Percentiles rank a stretch among this genome's conserved stretches.
These are phyloP conservation scores for Chimonanthus salicifolius DNA, from an alignment of 164 flowering plant genomes.

Conservation along the genomic window DNA sequence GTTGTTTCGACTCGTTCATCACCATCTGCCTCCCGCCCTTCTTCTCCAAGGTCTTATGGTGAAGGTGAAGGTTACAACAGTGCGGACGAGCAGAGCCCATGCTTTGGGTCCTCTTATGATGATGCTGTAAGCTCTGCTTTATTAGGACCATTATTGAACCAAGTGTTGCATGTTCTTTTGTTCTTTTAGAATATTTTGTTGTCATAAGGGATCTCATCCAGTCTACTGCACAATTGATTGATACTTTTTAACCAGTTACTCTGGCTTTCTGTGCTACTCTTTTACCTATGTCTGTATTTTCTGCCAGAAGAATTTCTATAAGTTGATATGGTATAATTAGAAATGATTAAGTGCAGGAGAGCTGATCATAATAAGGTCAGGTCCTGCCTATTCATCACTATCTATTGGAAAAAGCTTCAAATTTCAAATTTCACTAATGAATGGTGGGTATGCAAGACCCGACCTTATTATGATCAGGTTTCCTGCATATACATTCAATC, in stretches of 20 bases:
- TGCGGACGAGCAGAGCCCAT: constrained; percentile 88
- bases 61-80: constrained; percentile 98
- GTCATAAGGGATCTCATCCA: not conserved
- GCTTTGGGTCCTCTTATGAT: constrained; percentile 66
- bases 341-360: too few species aligned
- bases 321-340: not conserved
- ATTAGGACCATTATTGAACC: too few species aligned
- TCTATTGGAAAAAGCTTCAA: too few species aligned
- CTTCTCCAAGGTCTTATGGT: constrained; percentile 85
- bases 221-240: not conserved
- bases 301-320: not conserved
- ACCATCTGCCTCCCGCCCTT: constrained; percentile 73
- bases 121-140: constrained; percentile 53
- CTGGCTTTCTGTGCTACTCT: not conserved
- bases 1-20: constrained; percentile 57
- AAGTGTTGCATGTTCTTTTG: not conserved
- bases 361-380: too few species aligned
- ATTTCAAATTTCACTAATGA: too few species aligned
- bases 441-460: too few species aligned
- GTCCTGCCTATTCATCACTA: too few species aligned
- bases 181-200: not conserved
- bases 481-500: too few species aligned
- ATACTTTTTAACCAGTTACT: not conserved
- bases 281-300: not conserved
- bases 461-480: too few species aligned